Conservation (phyloP, 345 rosid genomes). For the Syzygium oleosum region DNA sequence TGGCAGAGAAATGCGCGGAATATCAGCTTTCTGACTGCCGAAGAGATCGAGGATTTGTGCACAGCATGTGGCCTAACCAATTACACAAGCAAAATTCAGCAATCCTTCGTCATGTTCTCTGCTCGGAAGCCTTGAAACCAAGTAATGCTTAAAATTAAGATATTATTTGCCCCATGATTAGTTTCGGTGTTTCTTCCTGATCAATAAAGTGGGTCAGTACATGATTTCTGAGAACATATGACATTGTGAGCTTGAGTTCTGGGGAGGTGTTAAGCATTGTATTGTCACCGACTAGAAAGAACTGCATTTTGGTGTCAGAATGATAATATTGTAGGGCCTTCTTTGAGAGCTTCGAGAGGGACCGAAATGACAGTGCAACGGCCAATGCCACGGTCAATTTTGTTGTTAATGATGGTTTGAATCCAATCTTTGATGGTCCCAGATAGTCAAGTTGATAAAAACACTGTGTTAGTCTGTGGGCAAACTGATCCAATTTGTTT, state of each 20-base stretch:
- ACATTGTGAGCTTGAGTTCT: constrained; percentile 6
- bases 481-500: not conserved
- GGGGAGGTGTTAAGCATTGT: constrained; percentile 7
- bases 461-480: not conserved
- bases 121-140: constrained; percentile 74
- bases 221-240: not conserved
- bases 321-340: not conserved
- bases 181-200: not conserved
- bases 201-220: not conserved
- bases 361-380: not conserved
- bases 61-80: constrained; percentile 72
- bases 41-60: constrained; percentile 78
- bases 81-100: constrained; percentile 49
- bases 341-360: not conserved
- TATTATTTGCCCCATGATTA: constrained; percentile 9
- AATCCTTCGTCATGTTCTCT: constrained; percentile 76
- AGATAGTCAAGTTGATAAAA: not conserved
- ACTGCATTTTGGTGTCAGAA: not conserved
- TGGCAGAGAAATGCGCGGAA: constrained; percentile 40
- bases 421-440: not conserved
- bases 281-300: not conserved
- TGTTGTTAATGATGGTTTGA: not conserved
- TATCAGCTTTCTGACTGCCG: constrained; percentile 47
- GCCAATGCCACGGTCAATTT: not conserved
- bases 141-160: not conserved